Base-by-base conservation (phyloP, 192 early-diverging fungal genomes). In the Backusella psychrophila region DNA sequence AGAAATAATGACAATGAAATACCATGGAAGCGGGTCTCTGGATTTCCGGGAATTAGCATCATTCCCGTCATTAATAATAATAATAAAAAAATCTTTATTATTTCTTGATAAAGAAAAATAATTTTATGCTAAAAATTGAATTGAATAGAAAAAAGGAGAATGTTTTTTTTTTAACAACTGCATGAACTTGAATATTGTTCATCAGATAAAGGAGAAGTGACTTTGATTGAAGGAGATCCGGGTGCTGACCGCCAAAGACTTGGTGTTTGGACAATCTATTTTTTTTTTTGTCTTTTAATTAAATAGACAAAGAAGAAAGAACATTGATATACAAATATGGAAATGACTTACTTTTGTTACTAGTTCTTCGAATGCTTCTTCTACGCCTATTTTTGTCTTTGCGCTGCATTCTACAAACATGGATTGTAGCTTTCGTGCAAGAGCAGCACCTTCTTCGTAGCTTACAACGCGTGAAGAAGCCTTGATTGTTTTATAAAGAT, bases 381-480 rank as follows among this genome's bases (percentile, higher is more conserved):
- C 87, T 15, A 99, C 96, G 35, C 96, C 96, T 63, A 90, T 83
- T 73, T 88, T 94, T 17, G 96, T 98, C 87, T 98, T 99, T 73
- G 98, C 98, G 75, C 94, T 96, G 65, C 96, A 94, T 83, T 99
- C 98, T 42, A 97, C 89, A 84, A 98, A 99, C 81, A 99, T 84
- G 8, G 96, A 95, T 66, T 96, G 93, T 82, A 95, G 89, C 74
- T 91, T 90, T 67, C 89, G 86, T 31, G 98, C 98, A 80, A 94
- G 96, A n/a, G 91, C 95, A 49, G 91, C 92, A 26, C 96, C 98
- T 77, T 99, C 98, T 75, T 93, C 91, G 73, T 91, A 80, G 33
- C 91, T 83, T 69, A 99, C 97, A 69, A 91, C 91, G 44, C 94
- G 81, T 59, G 81, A 83, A 29, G 80, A 80, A 65, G 88, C 88